Conservation (phyloP, 1,284 basidiomycete genomes). For the Golubevia sp. region DNA sequence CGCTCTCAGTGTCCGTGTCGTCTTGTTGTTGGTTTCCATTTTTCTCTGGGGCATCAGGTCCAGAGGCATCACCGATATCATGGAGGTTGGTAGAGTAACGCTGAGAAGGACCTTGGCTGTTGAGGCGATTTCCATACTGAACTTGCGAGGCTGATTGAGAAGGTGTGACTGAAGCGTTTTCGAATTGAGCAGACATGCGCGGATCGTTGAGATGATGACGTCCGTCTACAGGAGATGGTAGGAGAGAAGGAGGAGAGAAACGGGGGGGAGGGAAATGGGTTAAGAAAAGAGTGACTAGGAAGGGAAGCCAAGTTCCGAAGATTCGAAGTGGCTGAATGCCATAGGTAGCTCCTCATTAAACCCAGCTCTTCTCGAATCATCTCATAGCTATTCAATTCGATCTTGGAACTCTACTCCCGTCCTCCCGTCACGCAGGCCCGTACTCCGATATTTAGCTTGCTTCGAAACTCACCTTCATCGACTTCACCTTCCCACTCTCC, state of each 20-base stretch:
- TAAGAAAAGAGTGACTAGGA: not conserved
- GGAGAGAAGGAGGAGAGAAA: not conserved
- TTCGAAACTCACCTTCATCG: not conserved
- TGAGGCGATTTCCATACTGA: conserved; percentile 13
- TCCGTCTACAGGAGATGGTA: not conserved
- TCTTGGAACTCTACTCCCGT: too few relatives aligned
- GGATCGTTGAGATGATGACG: not conserved
- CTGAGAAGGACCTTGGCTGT: conserved; percentile 2
- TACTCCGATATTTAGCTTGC: too few relatives aligned
- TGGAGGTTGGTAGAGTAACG: conserved; percentile 15
- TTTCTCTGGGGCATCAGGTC: not conserved
- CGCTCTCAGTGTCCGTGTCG: conserved; percentile 33
- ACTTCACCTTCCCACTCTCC: conserved; percentile 1
- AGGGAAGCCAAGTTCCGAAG: not conserved
- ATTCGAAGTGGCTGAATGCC: not conserved
- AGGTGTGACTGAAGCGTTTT: conserved; percentile 43
- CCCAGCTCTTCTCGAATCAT: too few relatives aligned
- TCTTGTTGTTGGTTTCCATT: conserved; percentile 17
- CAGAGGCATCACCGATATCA: conserved; percentile 27
- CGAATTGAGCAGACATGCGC: conserved; percentile 13
- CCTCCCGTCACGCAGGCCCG: too few relatives aligned
- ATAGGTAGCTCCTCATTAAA: not conserved
- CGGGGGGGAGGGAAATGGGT: not conserved
- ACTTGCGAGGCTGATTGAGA: conserved; percentile 51
- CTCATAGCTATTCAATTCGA: too few relatives aligned